Evolutionary conservation across 768 basidiomycete genomes (phyloP), one percentile per base, ranked within the genome.

Genomic region (Boletus coccyginus): DNA sequence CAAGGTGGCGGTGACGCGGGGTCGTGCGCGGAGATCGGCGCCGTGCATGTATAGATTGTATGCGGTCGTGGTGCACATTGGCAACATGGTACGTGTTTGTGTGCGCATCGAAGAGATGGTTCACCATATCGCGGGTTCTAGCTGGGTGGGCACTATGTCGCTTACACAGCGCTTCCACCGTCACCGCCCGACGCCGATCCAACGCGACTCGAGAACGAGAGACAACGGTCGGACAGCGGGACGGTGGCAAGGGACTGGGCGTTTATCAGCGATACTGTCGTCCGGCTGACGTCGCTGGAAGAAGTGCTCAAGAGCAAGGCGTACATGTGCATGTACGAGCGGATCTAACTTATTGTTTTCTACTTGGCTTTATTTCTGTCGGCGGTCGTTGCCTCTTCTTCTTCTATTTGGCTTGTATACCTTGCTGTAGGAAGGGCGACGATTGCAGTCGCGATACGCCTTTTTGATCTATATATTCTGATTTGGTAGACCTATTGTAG

Each of bases 261-360:
- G 45, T 95, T 89, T 69, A 87, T 96, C 71, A 94, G 92, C 63
- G 95, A 98, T 67, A 92, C 90, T 3, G 74, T 82, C 44, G 93
- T 98, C n/a, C 79, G 89, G 44, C 74, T 90, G 45, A 83, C 88
- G 11, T 83, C 86, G 42, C 70, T 96, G 46, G 92, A 94, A 43
- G 95, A 97, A 68, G 95, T 97, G 3, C 76, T 97, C 66, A 88
- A 87, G 70, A 86, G 87, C 56, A 95, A 90, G 70, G 94, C 94
- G 36, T 98, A 97, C 71, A 81, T 97, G 48, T 93, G 93, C 74
- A 94, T 95, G 86, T 93, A 92, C 67, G 90, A 93, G 75, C 81
- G 88, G 52, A 76, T 88, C 64, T 86, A 58, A 71, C 51, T 64
- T 64, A 56, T n/a, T n/a, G n/a, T n/a, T n/a, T 63, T 46, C 52